These are phyloP conservation scores for Phialocephala subalpina DNA, from an alignment of 2,329 filamentous ascomycete genomes.

Conservation along the genomic window DNA sequence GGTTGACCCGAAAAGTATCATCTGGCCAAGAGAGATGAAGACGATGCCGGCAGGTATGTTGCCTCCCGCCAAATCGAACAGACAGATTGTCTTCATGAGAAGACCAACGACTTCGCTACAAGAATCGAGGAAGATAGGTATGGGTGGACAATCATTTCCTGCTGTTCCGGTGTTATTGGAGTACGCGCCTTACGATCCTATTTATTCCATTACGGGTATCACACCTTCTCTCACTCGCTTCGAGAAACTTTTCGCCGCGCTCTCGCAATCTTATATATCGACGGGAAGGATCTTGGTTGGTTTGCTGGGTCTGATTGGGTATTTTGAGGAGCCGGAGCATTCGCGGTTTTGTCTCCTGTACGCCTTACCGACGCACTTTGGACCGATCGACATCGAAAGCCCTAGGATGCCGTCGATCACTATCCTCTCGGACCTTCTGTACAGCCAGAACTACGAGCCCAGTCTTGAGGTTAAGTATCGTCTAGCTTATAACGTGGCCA, in stretches of 20 bases:
- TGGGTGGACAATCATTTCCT: conserved; percentile 32
- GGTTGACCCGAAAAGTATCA: conserved; percentile 63
- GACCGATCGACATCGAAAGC: conserved; percentile 61
- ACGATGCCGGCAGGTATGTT: conserved; percentile 34
- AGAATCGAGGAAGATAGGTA: conserved; percentile 34
- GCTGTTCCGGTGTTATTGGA: conserved; percentile 69
- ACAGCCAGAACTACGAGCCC: conserved; percentile 62
- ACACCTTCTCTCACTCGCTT: conserved; percentile 71
- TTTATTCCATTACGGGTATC: conserved; percentile 68
- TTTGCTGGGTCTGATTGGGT: conserved; percentile 68
- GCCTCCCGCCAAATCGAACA: conserved; percentile 45
- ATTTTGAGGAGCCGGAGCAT: conserved; percentile 77
- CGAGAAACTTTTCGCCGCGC: conserved; percentile 66
- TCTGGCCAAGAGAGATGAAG: conserved; percentile 48
- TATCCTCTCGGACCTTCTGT: conserved; percentile 62
- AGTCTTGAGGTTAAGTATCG: conserved; percentile 79
- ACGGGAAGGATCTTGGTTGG: conserved; percentile 65
- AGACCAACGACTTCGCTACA: conserved; percentile 32
- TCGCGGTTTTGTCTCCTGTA: conserved; percentile 80
- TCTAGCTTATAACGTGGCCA: conserved; percentile 75
- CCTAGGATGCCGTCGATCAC: conserved; percentile 52
- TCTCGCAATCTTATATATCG: conserved; percentile 52
- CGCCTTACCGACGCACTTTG: conserved; percentile 72
- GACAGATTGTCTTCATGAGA: conserved; percentile 44
- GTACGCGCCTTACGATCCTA: conserved; percentile 70